phyloP scores from a whole-genome alignment of 257 asterid species.

The Asclepias syriaca region DNA sequence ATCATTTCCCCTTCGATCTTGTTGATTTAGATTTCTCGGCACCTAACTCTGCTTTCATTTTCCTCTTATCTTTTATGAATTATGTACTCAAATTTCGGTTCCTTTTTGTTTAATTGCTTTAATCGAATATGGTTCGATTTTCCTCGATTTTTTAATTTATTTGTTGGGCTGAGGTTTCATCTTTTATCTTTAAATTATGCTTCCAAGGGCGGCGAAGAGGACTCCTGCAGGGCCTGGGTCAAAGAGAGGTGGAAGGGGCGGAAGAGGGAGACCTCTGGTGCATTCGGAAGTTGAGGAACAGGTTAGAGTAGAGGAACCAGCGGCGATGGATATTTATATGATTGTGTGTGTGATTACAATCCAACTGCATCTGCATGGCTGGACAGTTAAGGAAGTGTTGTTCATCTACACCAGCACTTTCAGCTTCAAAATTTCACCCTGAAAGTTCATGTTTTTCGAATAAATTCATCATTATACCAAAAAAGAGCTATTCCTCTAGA shows the following conservation, averaged over 20 bases:
- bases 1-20: background rate
- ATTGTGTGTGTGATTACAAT: too few relatives aligned
- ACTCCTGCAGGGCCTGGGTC: slow-evolving; percentile 72
- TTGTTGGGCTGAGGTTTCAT: background rate
- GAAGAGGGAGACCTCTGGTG: slow-evolving; percentile 20
- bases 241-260: slow-evolving; percentile 55
- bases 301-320: slow-evolving; percentile 35
- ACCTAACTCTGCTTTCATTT: background rate
- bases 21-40: background rate
- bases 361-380: slow-evolving; percentile 39
- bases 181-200: slow-evolving; percentile 38
- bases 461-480: slow-evolving; percentile 27
- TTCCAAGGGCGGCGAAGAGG: slow-evolving; percentile 60
- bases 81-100: too few relatives aligned
- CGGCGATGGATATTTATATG: too few relatives aligned
- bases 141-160: background rate
- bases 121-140: background rate
- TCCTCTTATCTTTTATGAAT: background rate
- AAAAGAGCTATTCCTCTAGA: slow-evolving; percentile 27
- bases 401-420: slow-evolving; percentile 34
- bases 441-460: slow-evolving; percentile 21
- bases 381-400: slow-evolving; percentile 37
- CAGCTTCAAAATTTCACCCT: slow-evolving; percentile 21
- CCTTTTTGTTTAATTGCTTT: background rate
- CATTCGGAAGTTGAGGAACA: slow-evolving; percentile 26